Evolutionary conservation across 129 eudicot species (phyloP).

Genomic region (Helianthus annuus): DNA sequence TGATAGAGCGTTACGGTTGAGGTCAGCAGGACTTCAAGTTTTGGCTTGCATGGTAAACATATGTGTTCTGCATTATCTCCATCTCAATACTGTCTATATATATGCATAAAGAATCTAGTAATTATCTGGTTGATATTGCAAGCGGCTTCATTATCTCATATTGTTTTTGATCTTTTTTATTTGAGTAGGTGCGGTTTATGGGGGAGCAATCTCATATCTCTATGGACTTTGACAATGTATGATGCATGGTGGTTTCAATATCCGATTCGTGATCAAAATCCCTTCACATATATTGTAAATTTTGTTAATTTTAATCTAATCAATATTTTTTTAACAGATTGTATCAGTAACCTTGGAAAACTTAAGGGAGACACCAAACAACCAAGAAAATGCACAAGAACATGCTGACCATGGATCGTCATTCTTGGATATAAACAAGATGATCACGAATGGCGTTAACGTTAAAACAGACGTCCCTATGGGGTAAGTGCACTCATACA

Average conservation of each 20-base stretch:
- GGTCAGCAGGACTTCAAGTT: conserved; percentile 79
- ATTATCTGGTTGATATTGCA: background rate
- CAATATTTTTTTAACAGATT: conserved; percentile 50
- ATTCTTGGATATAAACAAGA: conserved; percentile 32
- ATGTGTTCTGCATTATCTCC: conserved; percentile 13
- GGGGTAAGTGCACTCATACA: conserved; percentile 40
- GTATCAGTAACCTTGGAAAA: conserved; percentile 85
- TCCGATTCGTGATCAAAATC: conserved; percentile 6
- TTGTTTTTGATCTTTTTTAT: conserved; percentile 10
- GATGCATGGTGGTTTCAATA: conserved; percentile 28
- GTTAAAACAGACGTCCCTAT: conserved; percentile 26
- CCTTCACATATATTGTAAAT: conserved; percentile 2
- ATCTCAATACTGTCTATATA: conserved; percentile 8
- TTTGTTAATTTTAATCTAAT: conserved; percentile 20
- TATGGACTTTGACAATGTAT: conserved; percentile 79
- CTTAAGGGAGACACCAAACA: conserved; percentile 46
- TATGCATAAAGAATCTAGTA: conserved; percentile 2
- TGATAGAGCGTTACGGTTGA: conserved; percentile 54
- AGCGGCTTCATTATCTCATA: conserved; percentile 14
- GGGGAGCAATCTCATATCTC: conserved; percentile 89
- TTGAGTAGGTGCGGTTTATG: conserved; percentile 62
- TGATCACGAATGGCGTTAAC: conserved; percentile 25
- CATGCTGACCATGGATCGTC: conserved; percentile 33
- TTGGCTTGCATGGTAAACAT: conserved; percentile 64
- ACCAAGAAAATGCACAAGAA: conserved; percentile 39